Conservation (phyloP, 2,329 filamentous ascomycete species). For the Gaeumannomyces sp. region DNA sequence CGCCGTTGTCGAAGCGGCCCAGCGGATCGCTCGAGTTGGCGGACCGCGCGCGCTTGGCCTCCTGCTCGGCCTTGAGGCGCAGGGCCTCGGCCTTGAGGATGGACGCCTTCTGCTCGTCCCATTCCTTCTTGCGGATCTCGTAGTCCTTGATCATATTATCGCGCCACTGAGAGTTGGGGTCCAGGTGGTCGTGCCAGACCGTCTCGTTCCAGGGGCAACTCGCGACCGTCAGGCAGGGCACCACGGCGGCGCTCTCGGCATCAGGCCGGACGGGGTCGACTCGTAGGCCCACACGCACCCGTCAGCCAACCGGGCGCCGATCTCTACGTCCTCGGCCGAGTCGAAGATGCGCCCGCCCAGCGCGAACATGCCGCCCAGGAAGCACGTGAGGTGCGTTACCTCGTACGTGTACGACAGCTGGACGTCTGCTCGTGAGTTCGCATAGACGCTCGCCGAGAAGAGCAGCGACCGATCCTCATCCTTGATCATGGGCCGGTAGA, state of each 20-base stretch:
- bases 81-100: constrained; percentile 18
- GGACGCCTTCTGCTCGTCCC: constrained; percentile 28
- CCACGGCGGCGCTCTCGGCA: constrained; percentile 50
- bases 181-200: constrained; percentile 41
- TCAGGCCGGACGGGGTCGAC: constrained; percentile 52
- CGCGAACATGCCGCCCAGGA: constrained; percentile 64
- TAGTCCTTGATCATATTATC: constrained; percentile 38
- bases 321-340: constrained; percentile 52
- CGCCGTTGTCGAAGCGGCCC: neutral
- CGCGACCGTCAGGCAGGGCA: constrained; percentile 39
- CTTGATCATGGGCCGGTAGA: constrained; percentile 71
- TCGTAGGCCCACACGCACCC: constrained; percentile 67
- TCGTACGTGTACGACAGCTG: constrained; percentile 49
- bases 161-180: constrained; percentile 38
- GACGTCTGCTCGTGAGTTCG: constrained; percentile 21
- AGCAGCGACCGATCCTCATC: constrained; percentile 62
- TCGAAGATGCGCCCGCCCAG: constrained; percentile 58
- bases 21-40: neutral
- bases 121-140: constrained; percentile 29
- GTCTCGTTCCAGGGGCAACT: constrained; percentile 50
- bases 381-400: constrained; percentile 59
- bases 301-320: constrained; percentile 57
- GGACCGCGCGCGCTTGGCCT: constrained; percentile 12
- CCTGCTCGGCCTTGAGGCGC: constrained; percentile 15
- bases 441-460: constrained; percentile 59